These are phyloP conservation scores for Camelina sativa DNA, from an alignment of 345 rosid genomes.

Conservation along the genomic window DNA sequence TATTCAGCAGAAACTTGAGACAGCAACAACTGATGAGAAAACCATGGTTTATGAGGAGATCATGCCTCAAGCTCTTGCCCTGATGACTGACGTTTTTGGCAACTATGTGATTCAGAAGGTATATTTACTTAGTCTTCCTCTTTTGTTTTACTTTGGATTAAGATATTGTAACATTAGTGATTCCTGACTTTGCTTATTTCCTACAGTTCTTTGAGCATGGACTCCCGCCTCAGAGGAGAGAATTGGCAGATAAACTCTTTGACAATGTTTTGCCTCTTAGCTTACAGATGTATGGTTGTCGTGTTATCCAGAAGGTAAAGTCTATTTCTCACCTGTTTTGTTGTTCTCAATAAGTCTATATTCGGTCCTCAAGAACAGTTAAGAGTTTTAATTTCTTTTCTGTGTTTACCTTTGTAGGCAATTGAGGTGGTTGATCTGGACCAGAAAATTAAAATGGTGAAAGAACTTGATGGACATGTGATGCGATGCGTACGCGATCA, in stretches of 20 bases:
- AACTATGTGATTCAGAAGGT: constrained; percentile 98
- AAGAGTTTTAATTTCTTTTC: background rate
- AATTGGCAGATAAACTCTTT: constrained; percentile 79
- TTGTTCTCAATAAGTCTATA: background rate
- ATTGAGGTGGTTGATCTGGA: constrained; percentile 89
- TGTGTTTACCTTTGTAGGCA: constrained; percentile 53
- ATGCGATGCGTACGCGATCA: constrained; percentile 98
- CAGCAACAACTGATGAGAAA: constrained; percentile 81
- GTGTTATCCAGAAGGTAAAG: constrained; percentile 93
- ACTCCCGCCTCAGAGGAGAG: constrained; percentile 76
- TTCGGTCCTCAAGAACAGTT: background rate
- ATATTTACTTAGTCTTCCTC: constrained; percentile 6
- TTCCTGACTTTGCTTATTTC: background rate
- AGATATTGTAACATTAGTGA: no score
- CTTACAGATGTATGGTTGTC: constrained; percentile 98
- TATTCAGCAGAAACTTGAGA: constrained; percentile 97
- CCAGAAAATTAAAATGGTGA: constrained; percentile 86
- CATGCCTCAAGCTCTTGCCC: constrained; percentile 76
- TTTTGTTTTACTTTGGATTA: background rate
- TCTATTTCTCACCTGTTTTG: background rate
- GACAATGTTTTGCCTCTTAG: constrained; percentile 85
- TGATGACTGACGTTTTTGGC: constrained; percentile 97
- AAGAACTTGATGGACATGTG: constrained; percentile 88
- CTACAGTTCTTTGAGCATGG: constrained; percentile 98
- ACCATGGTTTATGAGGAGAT: constrained; percentile 88